phyloP scores from a whole-genome alignment of 352 stramenopile genomes.

The Phytophthora cryptogea region DNA sequence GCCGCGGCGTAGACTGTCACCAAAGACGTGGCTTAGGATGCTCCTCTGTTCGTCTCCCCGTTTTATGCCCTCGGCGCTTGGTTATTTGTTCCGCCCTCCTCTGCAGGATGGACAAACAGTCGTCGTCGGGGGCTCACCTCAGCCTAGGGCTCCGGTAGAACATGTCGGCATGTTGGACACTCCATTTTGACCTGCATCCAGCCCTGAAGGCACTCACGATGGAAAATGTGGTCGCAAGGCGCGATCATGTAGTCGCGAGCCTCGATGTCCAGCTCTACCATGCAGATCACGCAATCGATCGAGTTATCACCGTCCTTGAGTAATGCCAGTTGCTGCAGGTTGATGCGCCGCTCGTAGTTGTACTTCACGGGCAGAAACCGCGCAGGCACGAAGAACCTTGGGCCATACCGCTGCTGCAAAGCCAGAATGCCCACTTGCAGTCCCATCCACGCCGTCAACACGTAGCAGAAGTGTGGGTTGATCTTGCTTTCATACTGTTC shows the following conservation, averaged over 20 bases:
- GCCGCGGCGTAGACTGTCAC: constrained; percentile 9
- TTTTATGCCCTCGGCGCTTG: constrained; percentile 29
- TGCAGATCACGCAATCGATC: constrained; percentile 89
- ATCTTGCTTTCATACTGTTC: constrained; percentile 74
- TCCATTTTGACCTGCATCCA: constrained; percentile 99
- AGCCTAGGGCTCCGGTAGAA: constrained; percentile 84
- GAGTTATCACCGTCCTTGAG: constrained; percentile 67
- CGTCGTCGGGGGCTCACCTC: constrained; percentile 23
- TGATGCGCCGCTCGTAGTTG: constrained; percentile 94
- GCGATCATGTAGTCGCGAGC: constrained; percentile 95
- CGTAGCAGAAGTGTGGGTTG: constrained; percentile 66
- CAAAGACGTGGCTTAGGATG: constrained; percentile 10
- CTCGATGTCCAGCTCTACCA: constrained; percentile 81
- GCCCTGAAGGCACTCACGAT: constrained; percentile 93
- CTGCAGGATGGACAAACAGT: constrained; percentile 19
- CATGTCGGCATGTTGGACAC: constrained; percentile 94
- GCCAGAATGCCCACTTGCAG: constrained; percentile 93
- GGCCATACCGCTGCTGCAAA: constrained; percentile 92
- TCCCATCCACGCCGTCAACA: constrained; percentile 90
- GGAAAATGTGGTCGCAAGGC: constrained; percentile 97
- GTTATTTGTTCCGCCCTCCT: constrained; percentile 34
- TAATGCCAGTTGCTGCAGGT: constrained; percentile 65
- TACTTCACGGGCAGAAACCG: constrained; percentile 97
- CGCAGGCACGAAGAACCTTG: constrained; percentile 95
- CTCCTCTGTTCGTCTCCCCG: constrained; percentile 5